Conservation (phyloP, 2,329 filamentous ascomycete species). For the Xylariaceae sp. region DNA sequence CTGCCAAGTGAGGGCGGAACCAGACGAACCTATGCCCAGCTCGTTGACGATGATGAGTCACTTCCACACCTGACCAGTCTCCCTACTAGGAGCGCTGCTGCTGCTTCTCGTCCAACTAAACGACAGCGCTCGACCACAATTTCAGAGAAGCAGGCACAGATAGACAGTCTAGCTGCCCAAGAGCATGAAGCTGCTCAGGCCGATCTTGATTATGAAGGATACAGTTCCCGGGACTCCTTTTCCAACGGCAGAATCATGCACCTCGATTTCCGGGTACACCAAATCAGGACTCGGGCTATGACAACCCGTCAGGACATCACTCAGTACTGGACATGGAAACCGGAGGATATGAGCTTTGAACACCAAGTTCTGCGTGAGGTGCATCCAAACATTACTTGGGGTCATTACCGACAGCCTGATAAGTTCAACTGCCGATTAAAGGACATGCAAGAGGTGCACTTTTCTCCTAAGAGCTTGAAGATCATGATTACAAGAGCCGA, state of each 20-base stretch:
- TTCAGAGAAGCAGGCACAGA: slow-evolving; percentile 4
- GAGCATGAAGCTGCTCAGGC: slow-evolving; percentile 23
- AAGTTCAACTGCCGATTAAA: slow-evolving; percentile 46
- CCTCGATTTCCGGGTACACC: slow-evolving; percentile 48
- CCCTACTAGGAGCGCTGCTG: slow-evolving; percentile 21
- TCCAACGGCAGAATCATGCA: slow-evolving; percentile 41
- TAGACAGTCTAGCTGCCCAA: background rate
- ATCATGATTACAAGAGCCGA: slow-evolving; percentile 39
- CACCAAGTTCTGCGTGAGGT: slow-evolving; percentile 49
- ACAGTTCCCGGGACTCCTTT: slow-evolving; percentile 49
- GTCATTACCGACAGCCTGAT: slow-evolving; percentile 44
- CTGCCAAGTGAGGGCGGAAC: slow-evolving; percentile 13
- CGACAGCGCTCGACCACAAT: slow-evolving; percentile 27
- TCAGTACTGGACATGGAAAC: slow-evolving; percentile 52
- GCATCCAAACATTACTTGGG: slow-evolving; percentile 41
- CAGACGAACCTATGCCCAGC: slow-evolving; percentile 31
- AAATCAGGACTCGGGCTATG: slow-evolving; percentile 45
- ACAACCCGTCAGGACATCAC: slow-evolving; percentile 45
- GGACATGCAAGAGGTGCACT: slow-evolving; percentile 44
- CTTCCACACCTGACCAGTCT: slow-evolving; percentile 7
- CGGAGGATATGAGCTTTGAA: slow-evolving; percentile 40
- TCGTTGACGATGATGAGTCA: slow-evolving; percentile 26
- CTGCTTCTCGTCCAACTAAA: slow-evolving; percentile 30
- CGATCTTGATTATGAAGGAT: slow-evolving; percentile 43
- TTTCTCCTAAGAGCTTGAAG: slow-evolving; percentile 39